Evolutionary conservation across 2,329 filamentous ascomycete genomes (phyloP).

Genomic region (Penicillium sp.): DNA sequence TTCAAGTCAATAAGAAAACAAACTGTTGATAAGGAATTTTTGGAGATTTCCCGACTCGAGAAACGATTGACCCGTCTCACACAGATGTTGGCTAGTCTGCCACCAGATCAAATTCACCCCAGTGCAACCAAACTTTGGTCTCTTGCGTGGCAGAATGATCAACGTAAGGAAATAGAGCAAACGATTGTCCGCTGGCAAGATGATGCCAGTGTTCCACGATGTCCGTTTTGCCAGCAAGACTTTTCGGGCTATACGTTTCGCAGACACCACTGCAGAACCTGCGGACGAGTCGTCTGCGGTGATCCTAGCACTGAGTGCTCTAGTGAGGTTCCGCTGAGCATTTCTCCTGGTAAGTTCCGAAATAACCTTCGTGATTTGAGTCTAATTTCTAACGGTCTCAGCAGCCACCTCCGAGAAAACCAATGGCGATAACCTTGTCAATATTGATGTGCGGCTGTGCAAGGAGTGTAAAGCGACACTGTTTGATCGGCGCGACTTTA

Average conservation of each 20-base stretch:
- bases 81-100: slow-evolving; percentile 72
- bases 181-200: slow-evolving; percentile 95
- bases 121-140: slow-evolving; percentile 49
- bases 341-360: slow-evolving; percentile 60
- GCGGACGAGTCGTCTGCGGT: slow-evolving; percentile 87
- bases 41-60: slow-evolving; percentile 86
- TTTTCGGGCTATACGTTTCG: slow-evolving; percentile 92
- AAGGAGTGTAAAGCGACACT: slow-evolving; percentile 75
- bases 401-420: slow-evolving; percentile 45
- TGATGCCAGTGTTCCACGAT: slow-evolving; percentile 73
- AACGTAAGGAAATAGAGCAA: slow-evolving; percentile 80
- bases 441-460: slow-evolving; percentile 85
- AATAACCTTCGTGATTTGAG: neutral
- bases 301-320: slow-evolving; percentile 84
- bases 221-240: slow-evolving; percentile 93
- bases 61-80: slow-evolving; percentile 90
- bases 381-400: slow-evolving; percentile 35
- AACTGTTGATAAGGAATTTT: slow-evolving; percentile 76
- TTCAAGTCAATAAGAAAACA: slow-evolving; percentile 72
- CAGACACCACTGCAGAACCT: slow-evolving; percentile 90
- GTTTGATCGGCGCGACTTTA: slow-evolving; percentile 75
- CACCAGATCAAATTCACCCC: slow-evolving; percentile 62
- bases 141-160: slow-evolving; percentile 67
- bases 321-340: slow-evolving; percentile 74
- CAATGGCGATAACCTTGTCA: slow-evolving; percentile 53